Conservation (phyloP, 2,329 filamentous ascomycete species). For the Metarhizium guizhouense region DNA sequence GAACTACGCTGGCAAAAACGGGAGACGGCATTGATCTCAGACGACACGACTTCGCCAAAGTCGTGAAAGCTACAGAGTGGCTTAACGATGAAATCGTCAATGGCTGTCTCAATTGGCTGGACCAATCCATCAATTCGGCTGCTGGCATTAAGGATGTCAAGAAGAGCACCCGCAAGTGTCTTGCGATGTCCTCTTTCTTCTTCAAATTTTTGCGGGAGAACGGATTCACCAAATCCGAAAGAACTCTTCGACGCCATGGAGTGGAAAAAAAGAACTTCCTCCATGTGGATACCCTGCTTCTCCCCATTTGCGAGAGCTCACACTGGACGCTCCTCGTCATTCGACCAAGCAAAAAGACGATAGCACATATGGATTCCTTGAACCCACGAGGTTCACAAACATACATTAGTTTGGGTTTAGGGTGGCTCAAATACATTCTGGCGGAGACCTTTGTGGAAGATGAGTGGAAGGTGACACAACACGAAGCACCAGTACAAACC, state of each 20-base stretch:
- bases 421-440: slow-evolving; percentile 52
- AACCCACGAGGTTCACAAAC: slow-evolving; percentile 27
- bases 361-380: slow-evolving; percentile 65
- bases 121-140: slow-evolving; percentile 47
- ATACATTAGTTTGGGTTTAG: slow-evolving; percentile 33
- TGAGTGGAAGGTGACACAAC: slow-evolving; percentile 51
- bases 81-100: slow-evolving; percentile 73
- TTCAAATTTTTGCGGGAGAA: slow-evolving; percentile 44
- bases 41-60: slow-evolving; percentile 52
- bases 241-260: slow-evolving; percentile 48
- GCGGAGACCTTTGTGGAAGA: slow-evolving; percentile 39
- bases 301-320: slow-evolving; percentile 54
- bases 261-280: slow-evolving; percentile 54
- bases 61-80: slow-evolving; percentile 52
- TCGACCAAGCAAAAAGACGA: slow-evolving; percentile 46
- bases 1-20: slow-evolving; percentile 33
- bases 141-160: slow-evolving; percentile 41
- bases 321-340: slow-evolving; percentile 71
- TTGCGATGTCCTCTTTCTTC: slow-evolving; percentile 58
- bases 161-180: slow-evolving; percentile 45
- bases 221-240: slow-evolving; percentile 37
- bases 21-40: slow-evolving; percentile 40
- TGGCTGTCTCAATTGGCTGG: slow-evolving; percentile 52
- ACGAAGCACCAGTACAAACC: slow-evolving; percentile 45
- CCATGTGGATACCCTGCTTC: slow-evolving; percentile 55